Conservation (phyloP, 2,329 filamentous ascomycete genomes). For the Nothomitra cinnamomea region DNA sequence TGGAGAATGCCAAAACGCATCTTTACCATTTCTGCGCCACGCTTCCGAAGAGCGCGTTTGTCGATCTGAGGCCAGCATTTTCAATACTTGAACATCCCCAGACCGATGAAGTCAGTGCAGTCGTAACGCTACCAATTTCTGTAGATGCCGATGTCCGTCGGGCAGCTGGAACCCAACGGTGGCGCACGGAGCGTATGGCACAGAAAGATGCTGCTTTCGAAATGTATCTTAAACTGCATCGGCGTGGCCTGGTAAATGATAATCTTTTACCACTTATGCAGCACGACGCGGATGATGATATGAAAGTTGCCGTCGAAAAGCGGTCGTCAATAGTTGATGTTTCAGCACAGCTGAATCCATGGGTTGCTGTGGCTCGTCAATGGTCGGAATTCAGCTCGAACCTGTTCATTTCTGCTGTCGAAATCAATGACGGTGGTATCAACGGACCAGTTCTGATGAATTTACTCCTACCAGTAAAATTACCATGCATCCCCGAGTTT, state of each 20-base stretch:
- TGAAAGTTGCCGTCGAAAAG: conserved; percentile 11
- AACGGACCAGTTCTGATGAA: conserved; percentile 7
- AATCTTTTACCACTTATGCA: conserved; percentile 49
- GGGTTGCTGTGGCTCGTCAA: conserved; percentile 7
- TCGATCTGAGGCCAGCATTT: conserved; percentile 53
- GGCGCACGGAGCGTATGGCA: conserved; percentile 55
- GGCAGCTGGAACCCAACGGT: conserved; percentile 34
- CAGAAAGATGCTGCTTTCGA: conserved; percentile 70
- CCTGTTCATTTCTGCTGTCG: not conserved
- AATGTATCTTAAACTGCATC: conserved; percentile 54
- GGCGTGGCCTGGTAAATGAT: conserved; percentile 57
- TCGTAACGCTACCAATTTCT: conserved; percentile 52
- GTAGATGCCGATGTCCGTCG: conserved; percentile 45
- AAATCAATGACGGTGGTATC: not conserved
- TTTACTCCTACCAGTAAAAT: conserved; percentile 9
- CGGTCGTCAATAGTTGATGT: conserved; percentile 11
- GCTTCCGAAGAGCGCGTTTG: conserved; percentile 39
- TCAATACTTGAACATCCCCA: conserved; percentile 27
- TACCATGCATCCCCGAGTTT: conserved; percentile 15
- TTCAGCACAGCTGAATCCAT: conserved; percentile 11
- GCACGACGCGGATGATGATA: not conserved
- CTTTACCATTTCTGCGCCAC: conserved; percentile 65
- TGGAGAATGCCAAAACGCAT: conserved; percentile 58
- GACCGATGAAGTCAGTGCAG: conserved; percentile 26
- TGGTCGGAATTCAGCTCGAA: conserved; percentile 5